Base-by-base conservation (phyloP, 495 filamentous ascomycete genomes). In the Filosporella fistucella region DNA sequence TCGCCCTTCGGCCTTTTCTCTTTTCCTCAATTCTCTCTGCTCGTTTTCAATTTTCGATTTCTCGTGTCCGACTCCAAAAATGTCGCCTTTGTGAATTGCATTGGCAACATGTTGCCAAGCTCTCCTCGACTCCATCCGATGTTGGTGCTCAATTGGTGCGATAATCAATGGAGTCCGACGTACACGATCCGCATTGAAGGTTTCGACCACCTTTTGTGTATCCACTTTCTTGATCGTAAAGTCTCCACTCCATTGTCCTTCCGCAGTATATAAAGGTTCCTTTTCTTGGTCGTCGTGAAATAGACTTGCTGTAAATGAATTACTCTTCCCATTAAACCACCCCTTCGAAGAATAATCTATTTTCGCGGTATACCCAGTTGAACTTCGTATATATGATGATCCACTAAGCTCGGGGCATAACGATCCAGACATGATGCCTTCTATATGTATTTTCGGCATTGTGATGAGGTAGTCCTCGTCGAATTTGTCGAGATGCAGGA, bases 251-350 rank as follows among this genome's bases (percentile, higher is more conserved):
- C 94, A 98, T 65, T 95, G 88, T 0, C 93, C 93, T 33, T 93
- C 83, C 50, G 88, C 75, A 14, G 80, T 89, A 70, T 91, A 98
- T 23, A 96, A 65, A 1, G 86, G 75, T 12, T 90, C 80, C 41
- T 80, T 80, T 24, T 82, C 80, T 20, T 75, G 79, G 12, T 43
- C 42, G 14, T 58, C 47, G 18, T 47, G 36, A 66, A 81, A 91
- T 18, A 97, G 62, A 22, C 68, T 74, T 0, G 93, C 94, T 12
- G 71, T 81, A 66, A 97, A 91, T 29, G 74, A 85, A 72, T 98
- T 98, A 69, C 95, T 94, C 75, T 94, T 96, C 23, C 93, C 94
- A 40, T 83, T 86, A 23, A 98, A 48, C 91, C 90, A 98, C 25
- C 93, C 93, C 67, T 88, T 90, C 45, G 89, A 89, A 46, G 76